Evolutionary conservation across 305 asterid species (phyloP), one percentile per base, ranked within the genome.

Genomic region (Solanum chacoense): DNA sequence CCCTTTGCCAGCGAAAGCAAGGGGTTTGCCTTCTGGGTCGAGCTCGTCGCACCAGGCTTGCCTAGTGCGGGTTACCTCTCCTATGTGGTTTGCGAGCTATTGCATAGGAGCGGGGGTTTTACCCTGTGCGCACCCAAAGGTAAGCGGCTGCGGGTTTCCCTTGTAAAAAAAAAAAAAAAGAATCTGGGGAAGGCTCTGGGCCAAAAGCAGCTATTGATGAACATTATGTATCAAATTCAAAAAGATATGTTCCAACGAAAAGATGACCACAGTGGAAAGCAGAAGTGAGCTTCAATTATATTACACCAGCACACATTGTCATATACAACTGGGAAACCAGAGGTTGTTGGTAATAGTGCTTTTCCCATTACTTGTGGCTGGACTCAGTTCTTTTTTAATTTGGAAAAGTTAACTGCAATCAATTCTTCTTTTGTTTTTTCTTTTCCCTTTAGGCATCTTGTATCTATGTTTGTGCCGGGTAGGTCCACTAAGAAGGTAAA

Each of bases 351-450:
- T 34, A 40, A 16, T 40, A 37, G 26, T 18, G 69, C 31, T 71
- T 67, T 69, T 86, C 40, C 88, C 88, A 40, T 72, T 86, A 72
- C 84, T 28, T 40, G 42, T 86, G 88, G 72, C 88, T 72, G 88
- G 29, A 29, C 40, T 72, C 42, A 11, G 18, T 28, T 86, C 80
- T 42, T 85, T 72, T 20, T 85, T 85, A 16, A 16, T 28, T 37
- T 28, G 38, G 35, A 85, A 37, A 69, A 69, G 38, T 85, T 85
- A 81, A 32, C 88, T 29, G 24, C 65, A 67, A 37, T 85, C 81
- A 85, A 85, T 37, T 22, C 69, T 86, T 86, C 24, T 67, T 86
- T 86, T 86, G 37, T 65, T 65, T 85, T 65, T 85, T 85, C 77
- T 32, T 67, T 67, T 37, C 37, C 80, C 80, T 69, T 71, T 86